phyloP scores from a whole-genome alignment of 495 filamentous ascomycete genomes.

The Lasiosphaeria ovina region DNA sequence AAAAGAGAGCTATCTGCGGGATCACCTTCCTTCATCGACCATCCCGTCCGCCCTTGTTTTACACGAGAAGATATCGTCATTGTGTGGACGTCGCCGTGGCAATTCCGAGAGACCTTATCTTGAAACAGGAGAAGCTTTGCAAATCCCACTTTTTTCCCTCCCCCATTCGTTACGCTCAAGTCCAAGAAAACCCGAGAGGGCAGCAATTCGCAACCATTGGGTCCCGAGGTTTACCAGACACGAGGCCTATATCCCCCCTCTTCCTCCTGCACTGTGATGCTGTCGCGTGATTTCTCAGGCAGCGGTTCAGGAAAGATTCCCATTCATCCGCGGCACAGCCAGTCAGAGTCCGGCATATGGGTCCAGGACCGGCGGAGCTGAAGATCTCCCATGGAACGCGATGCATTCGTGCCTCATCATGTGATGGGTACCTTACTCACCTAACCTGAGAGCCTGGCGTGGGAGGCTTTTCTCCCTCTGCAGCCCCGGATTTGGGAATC shows the following conservation, averaged over 20 bases:
- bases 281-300: slow-evolving; percentile 6
- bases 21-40: too few relatives aligned
- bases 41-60: too few relatives aligned
- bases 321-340: slow-evolving; percentile 19
- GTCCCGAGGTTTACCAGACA: slow-evolving; percentile 9
- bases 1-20: too few relatives aligned
- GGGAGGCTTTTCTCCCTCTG: too few relatives aligned
- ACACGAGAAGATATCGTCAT: background rate
- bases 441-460: too few relatives aligned
- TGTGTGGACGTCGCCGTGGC: background rate
- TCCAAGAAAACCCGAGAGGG: too few relatives aligned
- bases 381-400: slow-evolving; percentile 12
- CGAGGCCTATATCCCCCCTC: slow-evolving; percentile 7
- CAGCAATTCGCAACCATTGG: slow-evolving; percentile 7
- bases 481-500: too few relatives aligned
- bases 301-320: slow-evolving; percentile 23
- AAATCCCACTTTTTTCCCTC: background rate
- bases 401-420: slow-evolving; percentile 29
- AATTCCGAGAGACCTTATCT: slow-evolving; percentile 6
- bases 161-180: too few relatives aligned
- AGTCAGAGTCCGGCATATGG: slow-evolving; percentile 12
- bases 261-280: slow-evolving; percentile 14
- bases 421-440: slow-evolving; percentile 13
- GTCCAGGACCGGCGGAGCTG: background rate
- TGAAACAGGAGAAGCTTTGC: slow-evolving; percentile 9